Base-by-base conservation (phyloP, 148 eudicot genomes). In the Chenopodium quinoa region DNA sequence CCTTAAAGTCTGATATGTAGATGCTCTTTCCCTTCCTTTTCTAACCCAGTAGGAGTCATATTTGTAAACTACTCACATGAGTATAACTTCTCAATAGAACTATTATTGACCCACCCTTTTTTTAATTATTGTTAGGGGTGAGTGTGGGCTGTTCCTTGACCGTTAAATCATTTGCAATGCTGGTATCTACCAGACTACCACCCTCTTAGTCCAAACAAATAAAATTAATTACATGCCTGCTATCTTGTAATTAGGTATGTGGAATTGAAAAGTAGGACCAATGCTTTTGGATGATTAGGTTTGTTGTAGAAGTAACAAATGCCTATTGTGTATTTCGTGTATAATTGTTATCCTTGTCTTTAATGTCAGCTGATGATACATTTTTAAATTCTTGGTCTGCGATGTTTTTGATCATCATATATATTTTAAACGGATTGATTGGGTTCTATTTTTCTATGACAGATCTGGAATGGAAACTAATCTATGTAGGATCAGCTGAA, bases 391-490 rank as follows among this genome's bases (percentile, higher is more conserved):
- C 32, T 27, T 40, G 79, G 9, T 7, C n/a, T 58, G 34, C 0
- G 27, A 2, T 78, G 34, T 82, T 12, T 78, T 32, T 20, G 14
- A 29, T 54, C 17, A 56, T 17, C 62, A 56, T 56, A 17, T 22
- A 17, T 56, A 56, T 12, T 56, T 56, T 56, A 56, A 56, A 13
- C 20, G 17, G 7, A 14, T 17, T 56, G 62, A 56, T 17, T 56
- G 62, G 20, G 7, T 56, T 14, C 17, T 2, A 56, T 56, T 47
- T 22, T 8, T 27, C 44, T 63, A 76, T 4, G 62, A 40, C 91
- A 95, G 98, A 95, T 90, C 75, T 95, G 79, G 98, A 95, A 73
- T 95, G 98, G 98, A 95, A 95, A 83, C 94, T 95, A 32, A 90
- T 85, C 8, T 95, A 95, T 77, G 98, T 95, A 29, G 98, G 98